Conservation (phyloP, 1,284 basidiomycete species). For the Pseudozyma sp. region DNA sequence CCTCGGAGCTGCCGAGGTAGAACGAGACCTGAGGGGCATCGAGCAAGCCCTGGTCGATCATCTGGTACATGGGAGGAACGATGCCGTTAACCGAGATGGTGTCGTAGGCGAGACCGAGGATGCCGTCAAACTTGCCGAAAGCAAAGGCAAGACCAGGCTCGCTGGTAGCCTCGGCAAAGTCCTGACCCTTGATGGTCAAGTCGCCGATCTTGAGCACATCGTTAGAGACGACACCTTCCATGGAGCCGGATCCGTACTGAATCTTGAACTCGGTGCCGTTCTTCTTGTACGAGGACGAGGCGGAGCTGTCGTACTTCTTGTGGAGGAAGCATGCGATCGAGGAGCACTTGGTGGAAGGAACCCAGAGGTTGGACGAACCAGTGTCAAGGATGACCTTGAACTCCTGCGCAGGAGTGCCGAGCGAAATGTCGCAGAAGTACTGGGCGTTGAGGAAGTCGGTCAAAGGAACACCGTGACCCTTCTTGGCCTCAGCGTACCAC, state of each 20-base stretch:
- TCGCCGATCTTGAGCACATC: constrained; percentile 88
- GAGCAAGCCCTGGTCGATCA: constrained; percentile 86
- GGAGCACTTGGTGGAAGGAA: constrained; percentile 86
- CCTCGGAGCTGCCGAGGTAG: constrained; percentile 87
- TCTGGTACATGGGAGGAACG: constrained; percentile 92
- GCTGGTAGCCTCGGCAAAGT: constrained; percentile 96
- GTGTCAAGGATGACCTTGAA: constrained; percentile 84
- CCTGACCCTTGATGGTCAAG: constrained; percentile 79
- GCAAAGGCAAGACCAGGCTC: constrained; percentile 98
- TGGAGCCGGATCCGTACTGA: constrained; percentile 94
- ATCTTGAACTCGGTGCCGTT: constrained; percentile 94
- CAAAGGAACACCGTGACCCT: constrained; percentile 88
- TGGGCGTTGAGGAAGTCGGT: constrained; percentile 98
- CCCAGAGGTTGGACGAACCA: constrained; percentile 92
- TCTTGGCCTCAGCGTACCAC: constrained; percentile 71
- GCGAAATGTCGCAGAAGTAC: constrained; percentile 88
- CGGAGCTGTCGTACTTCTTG: constrained; percentile 86
- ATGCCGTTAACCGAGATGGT: constrained; percentile 96
- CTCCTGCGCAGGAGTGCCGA: constrained; percentile 83
- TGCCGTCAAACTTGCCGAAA: constrained; percentile 89
- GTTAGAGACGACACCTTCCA: constrained; percentile 94
- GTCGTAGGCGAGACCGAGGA: constrained; percentile 93
- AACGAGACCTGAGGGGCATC: constrained; percentile 92
- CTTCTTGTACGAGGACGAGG: constrained; percentile 86
- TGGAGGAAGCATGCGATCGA: constrained; percentile 99